Evolutionary conservation across 768 basidiomycete species (phyloP).

Genomic region (Mycena epipterygia): DNA sequence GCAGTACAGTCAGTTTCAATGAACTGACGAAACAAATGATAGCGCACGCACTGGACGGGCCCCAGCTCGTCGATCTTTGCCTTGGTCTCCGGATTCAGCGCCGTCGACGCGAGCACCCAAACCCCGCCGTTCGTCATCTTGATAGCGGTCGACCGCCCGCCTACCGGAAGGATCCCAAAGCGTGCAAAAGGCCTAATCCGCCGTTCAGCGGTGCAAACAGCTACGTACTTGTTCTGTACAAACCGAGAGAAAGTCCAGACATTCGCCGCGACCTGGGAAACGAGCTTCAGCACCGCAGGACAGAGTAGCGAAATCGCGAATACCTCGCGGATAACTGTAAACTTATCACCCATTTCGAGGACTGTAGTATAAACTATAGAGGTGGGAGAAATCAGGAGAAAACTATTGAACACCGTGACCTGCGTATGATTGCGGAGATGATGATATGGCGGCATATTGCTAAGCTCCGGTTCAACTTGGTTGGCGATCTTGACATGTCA

Average conservation of each 20-base stretch:
- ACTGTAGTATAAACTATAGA: too few relatives aligned
- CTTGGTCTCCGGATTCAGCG: conserved; percentile 76
- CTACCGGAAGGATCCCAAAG: conserved; percentile 77
- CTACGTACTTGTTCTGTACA: not conserved
- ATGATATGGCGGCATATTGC: too few relatives aligned
- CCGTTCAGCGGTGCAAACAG: not conserved
- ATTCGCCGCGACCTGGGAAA: conserved; percentile 17
- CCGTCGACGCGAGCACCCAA: conserved; percentile 88
- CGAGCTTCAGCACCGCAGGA: not conserved
- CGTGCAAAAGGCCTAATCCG: conserved; percentile 73
- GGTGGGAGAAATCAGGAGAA: too few relatives aligned
- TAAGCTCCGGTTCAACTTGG: too few relatives aligned
- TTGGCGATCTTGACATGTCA: too few relatives aligned
- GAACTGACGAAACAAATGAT: not conserved
- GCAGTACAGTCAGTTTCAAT: not conserved
- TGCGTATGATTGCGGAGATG: too few relatives aligned
- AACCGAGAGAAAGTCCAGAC: conserved; percentile 37
- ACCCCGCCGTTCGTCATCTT: conserved; percentile 76
- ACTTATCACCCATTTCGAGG: conserved; percentile 7
- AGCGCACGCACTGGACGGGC: conserved; percentile 69
- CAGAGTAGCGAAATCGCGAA: not conserved
- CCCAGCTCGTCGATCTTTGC: conserved; percentile 74
- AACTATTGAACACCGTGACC: too few relatives aligned
- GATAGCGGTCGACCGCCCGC: conserved; percentile 88
- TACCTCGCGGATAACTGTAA: conserved; percentile 28